A percentile compares a stretch with the other conserved stretches of the same genome.
phyloP scores from a whole-genome alignment of 805 yeast genomes.

The Saturnispora dispora region DNA sequence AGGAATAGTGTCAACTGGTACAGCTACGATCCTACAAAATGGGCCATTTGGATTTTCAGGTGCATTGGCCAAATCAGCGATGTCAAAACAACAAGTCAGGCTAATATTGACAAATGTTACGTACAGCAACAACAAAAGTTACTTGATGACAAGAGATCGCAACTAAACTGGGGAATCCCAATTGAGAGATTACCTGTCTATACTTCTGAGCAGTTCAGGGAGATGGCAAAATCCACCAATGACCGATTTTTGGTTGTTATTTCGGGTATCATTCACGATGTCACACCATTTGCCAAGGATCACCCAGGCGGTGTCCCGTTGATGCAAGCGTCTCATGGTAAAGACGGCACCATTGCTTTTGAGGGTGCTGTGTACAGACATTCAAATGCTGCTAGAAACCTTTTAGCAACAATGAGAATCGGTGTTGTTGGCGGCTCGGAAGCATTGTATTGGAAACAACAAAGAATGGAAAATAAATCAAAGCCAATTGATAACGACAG shows the following conservation, averaged over 20 bases:
- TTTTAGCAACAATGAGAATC: conserved; percentile 87
- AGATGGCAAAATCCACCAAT: conserved; percentile 27
- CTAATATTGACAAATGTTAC: conserved; percentile 58
- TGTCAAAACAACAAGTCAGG: conserved; percentile 46
- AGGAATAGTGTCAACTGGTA: conserved; percentile 64
- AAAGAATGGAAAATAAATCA: conserved; percentile 55
- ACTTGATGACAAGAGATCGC: conserved; percentile 65
- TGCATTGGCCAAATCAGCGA: conserved; percentile 51
- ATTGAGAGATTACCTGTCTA: conserved; percentile 74
- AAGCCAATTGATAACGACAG: conserved; percentile 47
- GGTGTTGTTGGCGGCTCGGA: conserved; percentile 81
- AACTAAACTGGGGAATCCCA: conserved; percentile 90
- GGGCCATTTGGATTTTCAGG: conserved; percentile 48
- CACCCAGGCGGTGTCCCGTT: conserved; percentile 92
- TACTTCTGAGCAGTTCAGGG: conserved; percentile 37
- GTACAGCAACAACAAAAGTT: conserved; percentile 78
- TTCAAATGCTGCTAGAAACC: conserved; percentile 86
- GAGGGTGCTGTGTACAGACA: conserved; percentile 93
- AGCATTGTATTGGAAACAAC: conserved; percentile 74
- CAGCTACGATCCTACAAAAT: conserved; percentile 82
- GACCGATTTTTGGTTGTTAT: conserved; percentile 60
- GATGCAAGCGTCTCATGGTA: conserved; percentile 74
- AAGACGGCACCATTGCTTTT: conserved; percentile 89
- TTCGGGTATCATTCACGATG: conserved; percentile 88
- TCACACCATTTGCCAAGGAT: conserved; percentile 80